Evolutionary conservation across 2,329 filamentous ascomycete species (phyloP).

Genomic region (Colletotrichum sansevieriae): DNA sequence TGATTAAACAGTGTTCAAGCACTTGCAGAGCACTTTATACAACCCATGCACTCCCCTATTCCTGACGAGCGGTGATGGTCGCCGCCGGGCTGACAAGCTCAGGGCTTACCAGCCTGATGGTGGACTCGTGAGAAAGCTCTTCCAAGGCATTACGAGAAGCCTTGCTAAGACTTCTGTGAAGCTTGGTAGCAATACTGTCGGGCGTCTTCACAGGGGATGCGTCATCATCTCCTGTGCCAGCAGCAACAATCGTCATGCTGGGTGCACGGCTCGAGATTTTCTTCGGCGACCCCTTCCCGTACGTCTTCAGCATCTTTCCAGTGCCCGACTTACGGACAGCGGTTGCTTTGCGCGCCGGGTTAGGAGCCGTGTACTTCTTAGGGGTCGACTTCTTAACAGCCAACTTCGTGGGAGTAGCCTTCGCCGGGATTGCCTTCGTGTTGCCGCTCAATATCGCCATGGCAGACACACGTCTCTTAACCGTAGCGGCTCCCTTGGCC

Average conservation of each 20-base stretch:
- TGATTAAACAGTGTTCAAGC: neutral
- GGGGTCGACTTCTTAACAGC: slow-evolving; percentile 19
- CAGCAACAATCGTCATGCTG: slow-evolving; percentile 42
- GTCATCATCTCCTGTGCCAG: slow-evolving; percentile 19
- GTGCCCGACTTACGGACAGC: slow-evolving; percentile 41
- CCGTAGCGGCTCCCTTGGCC: slow-evolving; percentile 47
- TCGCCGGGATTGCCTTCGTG: slow-evolving; percentile 35
- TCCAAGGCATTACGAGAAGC: slow-evolving; percentile 42
- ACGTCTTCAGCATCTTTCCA: slow-evolving; percentile 42
- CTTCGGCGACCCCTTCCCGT: slow-evolving; percentile 38
- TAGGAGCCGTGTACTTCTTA: slow-evolving; percentile 41
- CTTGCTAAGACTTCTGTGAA: slow-evolving; percentile 38
- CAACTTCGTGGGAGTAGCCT: slow-evolving; percentile 23
- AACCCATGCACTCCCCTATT: slow-evolving; percentile 10
- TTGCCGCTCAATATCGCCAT: slow-evolving; percentile 45
- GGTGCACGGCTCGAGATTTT: slow-evolving; percentile 33
- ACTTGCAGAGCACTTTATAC: slow-evolving; percentile 1
- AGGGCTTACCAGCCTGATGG: slow-evolving; percentile 41
- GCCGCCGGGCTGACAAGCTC: slow-evolving; percentile 33
- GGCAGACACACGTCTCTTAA: slow-evolving; percentile 54
- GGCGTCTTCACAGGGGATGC: slow-evolving; percentile 9
- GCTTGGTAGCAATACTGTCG: slow-evolving; percentile 21
- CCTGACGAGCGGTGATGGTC: slow-evolving; percentile 40
- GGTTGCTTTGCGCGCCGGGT: slow-evolving; percentile 37
- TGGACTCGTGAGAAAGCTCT: slow-evolving; percentile 35